Percentiles rank a stretch among this genome's conserved stretches.
These are phyloP conservation scores for Paramecium caudatum DNA, from an alignment of 73 alveolate species.

Conservation along the genomic window DNA sequence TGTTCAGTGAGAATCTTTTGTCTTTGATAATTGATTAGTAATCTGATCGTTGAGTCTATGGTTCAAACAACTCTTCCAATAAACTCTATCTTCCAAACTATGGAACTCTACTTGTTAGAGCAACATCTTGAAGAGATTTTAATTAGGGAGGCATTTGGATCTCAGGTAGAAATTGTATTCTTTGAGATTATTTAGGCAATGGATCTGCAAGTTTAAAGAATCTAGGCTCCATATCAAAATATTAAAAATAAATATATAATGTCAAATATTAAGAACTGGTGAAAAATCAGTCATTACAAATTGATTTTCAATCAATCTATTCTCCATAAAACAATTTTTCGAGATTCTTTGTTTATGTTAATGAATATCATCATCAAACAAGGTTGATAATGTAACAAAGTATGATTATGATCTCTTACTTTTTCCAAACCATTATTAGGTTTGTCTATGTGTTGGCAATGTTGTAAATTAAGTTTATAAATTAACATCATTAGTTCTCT, in stretches of 20 bases:
- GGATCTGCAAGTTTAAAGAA: background rate
- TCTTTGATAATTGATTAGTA: background rate
- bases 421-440: background rate
- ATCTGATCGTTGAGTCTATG: background rate
- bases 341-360: background rate
- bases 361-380: constrained; percentile 13
- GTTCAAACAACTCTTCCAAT: background rate
- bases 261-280: background rate
- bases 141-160: background rate
- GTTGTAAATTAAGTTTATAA: background rate
- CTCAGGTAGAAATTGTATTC: background rate
- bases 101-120: background rate
- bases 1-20: constrained; percentile 13
- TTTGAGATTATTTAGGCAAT: background rate
- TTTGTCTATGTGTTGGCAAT: background rate
- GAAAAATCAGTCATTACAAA: background rate
- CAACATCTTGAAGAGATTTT: background rate
- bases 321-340: background rate
- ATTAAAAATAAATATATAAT: background rate
- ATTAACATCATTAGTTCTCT: background rate
- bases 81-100: background rate
- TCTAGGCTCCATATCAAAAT: too few species aligned
- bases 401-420: background rate
- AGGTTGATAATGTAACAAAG: background rate
- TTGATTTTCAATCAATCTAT: background rate